These are phyloP conservation scores for Fusarium pseudonygamai DNA, from an alignment of 2,329 filamentous ascomycete species.

Conservation along the genomic window DNA sequence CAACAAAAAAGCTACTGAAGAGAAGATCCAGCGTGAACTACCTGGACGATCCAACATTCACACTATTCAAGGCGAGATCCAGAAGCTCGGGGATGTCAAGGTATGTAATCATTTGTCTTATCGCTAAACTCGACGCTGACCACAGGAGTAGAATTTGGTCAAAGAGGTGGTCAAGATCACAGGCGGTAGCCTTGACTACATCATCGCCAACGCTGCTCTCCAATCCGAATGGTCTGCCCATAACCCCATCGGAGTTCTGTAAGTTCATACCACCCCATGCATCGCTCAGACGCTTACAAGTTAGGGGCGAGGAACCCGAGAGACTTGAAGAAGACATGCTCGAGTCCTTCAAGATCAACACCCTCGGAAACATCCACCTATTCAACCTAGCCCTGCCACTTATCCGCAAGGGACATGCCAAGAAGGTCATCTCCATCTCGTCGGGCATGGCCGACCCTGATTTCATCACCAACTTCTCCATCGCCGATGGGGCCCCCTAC, in stretches of 20 bases:
- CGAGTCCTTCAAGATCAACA: slow-evolving; percentile 56
- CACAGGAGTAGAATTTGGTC: slow-evolving; percentile 22
- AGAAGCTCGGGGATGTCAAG: slow-evolving; percentile 8
- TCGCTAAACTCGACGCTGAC: accelerated
- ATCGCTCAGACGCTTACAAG: accelerated
- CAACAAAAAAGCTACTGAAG: slow-evolving; percentile 52
- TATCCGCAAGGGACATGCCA: slow-evolving; percentile 57
- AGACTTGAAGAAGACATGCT: slow-evolving; percentile 29
- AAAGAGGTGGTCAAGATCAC: slow-evolving; percentile 46
- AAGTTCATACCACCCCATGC: neutral
- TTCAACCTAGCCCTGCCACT: slow-evolving; percentile 64
- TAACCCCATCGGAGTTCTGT: slow-evolving; percentile 23
- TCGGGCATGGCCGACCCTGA: slow-evolving; percentile 59
- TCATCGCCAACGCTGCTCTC: slow-evolving; percentile 61
- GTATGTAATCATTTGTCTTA: neutral
- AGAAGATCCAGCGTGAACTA: slow-evolving; percentile 47
- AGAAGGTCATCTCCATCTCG: slow-evolving; percentile 65
- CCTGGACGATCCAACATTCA: slow-evolving; percentile 41
- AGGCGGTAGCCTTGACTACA: slow-evolving; percentile 56
- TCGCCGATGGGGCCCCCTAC: slow-evolving; percentile 54
- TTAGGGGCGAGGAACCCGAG: slow-evolving; percentile 21
- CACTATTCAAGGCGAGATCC: slow-evolving; percentile 22
- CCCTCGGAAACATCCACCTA: slow-evolving; percentile 61
- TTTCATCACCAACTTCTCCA: slow-evolving; percentile 48
- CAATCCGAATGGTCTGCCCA: slow-evolving; percentile 43